Base-by-base conservation (phyloP, 768 basidiomycete genomes). In the Mycena albidolilacea region DNA sequence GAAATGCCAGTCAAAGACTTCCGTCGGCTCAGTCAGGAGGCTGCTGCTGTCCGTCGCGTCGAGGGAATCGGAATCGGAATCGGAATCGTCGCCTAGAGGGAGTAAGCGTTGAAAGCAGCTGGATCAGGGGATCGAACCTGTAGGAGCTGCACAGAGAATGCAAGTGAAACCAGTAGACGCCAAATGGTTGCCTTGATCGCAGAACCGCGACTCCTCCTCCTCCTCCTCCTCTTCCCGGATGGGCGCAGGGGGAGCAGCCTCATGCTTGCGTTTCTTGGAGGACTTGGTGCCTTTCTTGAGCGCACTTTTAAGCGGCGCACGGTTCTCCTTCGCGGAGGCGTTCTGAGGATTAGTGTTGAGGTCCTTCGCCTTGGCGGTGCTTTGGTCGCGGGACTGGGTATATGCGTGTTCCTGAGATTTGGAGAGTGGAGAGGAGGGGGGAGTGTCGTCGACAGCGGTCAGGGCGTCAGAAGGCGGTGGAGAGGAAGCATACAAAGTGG, bases 91-190 rank as follows among this genome's bases (percentile, higher is more conserved):
- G 39, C 23, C 72, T 73, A 44, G 12, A 12, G 12, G 38, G 5
- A 38, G 38, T 14, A n/a, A 62, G 23, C 35, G 12, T 17, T 12
- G 46, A 23, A 30, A 44, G n/a, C 15, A 61, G 50, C 11, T 35
- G 10, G 30, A 12, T 48, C 30, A 19, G 65, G 38, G 12, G 67
- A 58, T 35, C 54, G 12, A 41, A 69, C 50, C 57, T 65, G 55
- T 9, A 15, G 62, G 2, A 21, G 59, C 19, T 3, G 62, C 8
- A 62, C 67, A 69, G 48, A 73, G 67, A 0, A 12, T 62, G 39
- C 71, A 72, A 8, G 71, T 72, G 23, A 72, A 72, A 2, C 71
- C 71, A 5, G 71, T 72, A 7, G 23, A 11, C 6, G 61, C 19
- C 10, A 41, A n/a, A 1, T 21, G 15, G 48, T 69, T 15, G 46